A percentile compares a stretch with the other conserved stretches of the same genome.
These are phyloP conservation scores for Cercospora nicotianae DNA, from an alignment of 2,329 filamentous ascomycete genomes.

Conservation along the genomic window DNA sequence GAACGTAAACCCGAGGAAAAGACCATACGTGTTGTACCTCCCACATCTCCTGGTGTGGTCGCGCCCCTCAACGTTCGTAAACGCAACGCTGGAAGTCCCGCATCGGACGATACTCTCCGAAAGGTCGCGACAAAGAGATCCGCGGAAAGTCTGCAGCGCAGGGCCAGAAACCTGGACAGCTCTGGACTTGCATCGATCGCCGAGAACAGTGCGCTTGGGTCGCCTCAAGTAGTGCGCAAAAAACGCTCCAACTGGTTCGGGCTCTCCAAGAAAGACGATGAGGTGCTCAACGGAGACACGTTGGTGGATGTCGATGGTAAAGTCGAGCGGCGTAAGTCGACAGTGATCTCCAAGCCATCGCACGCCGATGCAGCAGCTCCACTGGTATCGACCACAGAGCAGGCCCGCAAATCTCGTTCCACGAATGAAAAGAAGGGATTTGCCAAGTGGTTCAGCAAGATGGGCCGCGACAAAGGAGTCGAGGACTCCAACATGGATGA, in stretches of 20 bases:
- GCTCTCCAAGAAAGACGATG: slow-evolving; percentile 32
- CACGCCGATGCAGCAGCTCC: slow-evolving; percentile 35
- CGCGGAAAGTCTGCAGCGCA: slow-evolving; percentile 26
- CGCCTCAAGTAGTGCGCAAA: slow-evolving; percentile 37
- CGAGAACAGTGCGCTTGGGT: slow-evolving; percentile 31
- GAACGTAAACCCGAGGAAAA: slow-evolving; percentile 38
- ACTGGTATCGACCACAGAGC: slow-evolving; percentile 45
- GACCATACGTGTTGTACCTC: slow-evolving; percentile 60
- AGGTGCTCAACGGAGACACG: slow-evolving; percentile 13
- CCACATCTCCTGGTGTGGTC: slow-evolving; percentile 51
- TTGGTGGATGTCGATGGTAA: slow-evolving; percentile 18
- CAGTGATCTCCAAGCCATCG: slow-evolving; percentile 32
- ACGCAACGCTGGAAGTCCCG: slow-evolving; percentile 38
- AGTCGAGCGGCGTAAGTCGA: slow-evolving; percentile 25
- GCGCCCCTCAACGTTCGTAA: slow-evolving; percentile 60
- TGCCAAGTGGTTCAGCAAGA: slow-evolving; percentile 56
- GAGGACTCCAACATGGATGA: slow-evolving; percentile 22
- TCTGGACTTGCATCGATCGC: slow-evolving; percentile 33
- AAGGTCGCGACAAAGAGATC: slow-evolving; percentile 26
- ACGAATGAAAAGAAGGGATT: slow-evolving; percentile 48
- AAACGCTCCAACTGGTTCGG: slow-evolving; percentile 52
- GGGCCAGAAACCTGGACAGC: slow-evolving; percentile 19
- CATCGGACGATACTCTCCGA: slow-evolving; percentile 22
- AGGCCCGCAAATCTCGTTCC: slow-evolving; percentile 43
- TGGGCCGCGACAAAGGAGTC: slow-evolving; percentile 40